Percentiles rank a stretch among this genome's conserved stretches.
Conservation (phyloP, 805 yeast species). For the Komagataella kurtzmanii region DNA sequence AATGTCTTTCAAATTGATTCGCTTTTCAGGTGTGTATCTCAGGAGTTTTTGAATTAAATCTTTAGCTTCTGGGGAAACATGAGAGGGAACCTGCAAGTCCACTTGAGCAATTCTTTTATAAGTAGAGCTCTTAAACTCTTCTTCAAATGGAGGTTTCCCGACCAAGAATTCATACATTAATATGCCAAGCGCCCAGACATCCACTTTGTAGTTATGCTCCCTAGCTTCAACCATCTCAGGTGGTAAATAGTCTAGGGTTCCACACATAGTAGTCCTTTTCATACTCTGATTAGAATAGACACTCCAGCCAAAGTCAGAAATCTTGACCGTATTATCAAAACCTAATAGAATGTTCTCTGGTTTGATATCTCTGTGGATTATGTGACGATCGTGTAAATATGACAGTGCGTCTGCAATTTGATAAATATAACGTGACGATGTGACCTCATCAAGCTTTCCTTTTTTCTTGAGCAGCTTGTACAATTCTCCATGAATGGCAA, state of each 20-base stretch:
- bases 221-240: conserved; percentile 89
- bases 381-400: conserved; percentile 65
- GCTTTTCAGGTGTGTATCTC: conserved; percentile 52
- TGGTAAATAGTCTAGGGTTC: conserved; percentile 87
- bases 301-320: conserved; percentile 96
- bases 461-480: conserved; percentile 57
- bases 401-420: conserved; percentile 75
- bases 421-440: conserved; percentile 66
- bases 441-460: conserved; percentile 56
- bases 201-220: conserved; percentile 69
- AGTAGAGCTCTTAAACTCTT: conserved; percentile 61
- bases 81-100: conserved; percentile 62
- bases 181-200: conserved; percentile 89
- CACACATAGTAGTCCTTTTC: conserved; percentile 76
- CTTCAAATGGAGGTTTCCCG: conserved; percentile 91
- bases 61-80: conserved; percentile 59
- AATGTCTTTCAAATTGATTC: conserved; percentile 51
- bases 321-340: conserved; percentile 60
- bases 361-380: conserved; percentile 86
- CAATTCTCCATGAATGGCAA: conserved; percentile 75
- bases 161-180: conserved; percentile 74
- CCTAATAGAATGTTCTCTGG: conserved; percentile 86
- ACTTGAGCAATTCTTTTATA: conserved; percentile 69
- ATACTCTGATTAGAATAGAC: conserved; percentile 24
- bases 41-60: conserved; percentile 57